Conservation (phyloP, 2,329 filamentous ascomycete species). For the Cercospora zeina region DNA sequence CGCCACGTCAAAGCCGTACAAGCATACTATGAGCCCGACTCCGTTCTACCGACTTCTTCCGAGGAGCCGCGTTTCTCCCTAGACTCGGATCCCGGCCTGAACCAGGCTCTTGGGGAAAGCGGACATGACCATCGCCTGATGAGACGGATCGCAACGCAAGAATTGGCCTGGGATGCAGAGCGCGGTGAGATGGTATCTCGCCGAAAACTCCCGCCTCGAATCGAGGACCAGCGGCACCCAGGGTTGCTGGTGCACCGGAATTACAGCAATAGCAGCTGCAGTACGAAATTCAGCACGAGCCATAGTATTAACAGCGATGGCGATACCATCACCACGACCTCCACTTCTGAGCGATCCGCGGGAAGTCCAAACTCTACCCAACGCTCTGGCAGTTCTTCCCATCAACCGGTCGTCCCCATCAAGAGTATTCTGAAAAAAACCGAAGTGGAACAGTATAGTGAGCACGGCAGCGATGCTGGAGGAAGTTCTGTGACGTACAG, state of each 20-base stretch:
- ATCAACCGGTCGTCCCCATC: slow-evolving; percentile 7
- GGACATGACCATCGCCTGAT: not conserved
- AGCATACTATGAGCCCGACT: slow-evolving; percentile 15
- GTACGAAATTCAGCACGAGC: not conserved
- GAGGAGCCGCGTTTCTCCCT: slow-evolving; percentile 25
- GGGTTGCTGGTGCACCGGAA: not conserved
- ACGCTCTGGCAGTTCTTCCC: not conserved
- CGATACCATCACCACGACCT: not conserved
- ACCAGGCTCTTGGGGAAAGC: not conserved
- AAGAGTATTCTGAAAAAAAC: slow-evolving; percentile 27
- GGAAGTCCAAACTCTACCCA: not conserved
- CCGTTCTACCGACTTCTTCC: slow-evolving; percentile 12
- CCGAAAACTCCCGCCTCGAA: not conserved
- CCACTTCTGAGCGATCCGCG: not conserved
- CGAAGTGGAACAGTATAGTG: slow-evolving; percentile 35
- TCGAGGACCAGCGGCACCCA: slow-evolving; percentile 17
- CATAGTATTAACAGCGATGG: slow-evolving; percentile 2
- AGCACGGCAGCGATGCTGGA: slow-evolving; percentile 30
- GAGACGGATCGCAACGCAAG: slow-evolving; percentile 1
- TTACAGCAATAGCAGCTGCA: not conserved
- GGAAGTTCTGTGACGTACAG: slow-evolving; percentile 31
- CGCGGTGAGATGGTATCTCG: slow-evolving; percentile 9
- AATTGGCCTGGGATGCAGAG: slow-evolving; percentile 5
- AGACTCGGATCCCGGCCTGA: slow-evolving; percentile 13
- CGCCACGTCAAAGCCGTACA: slow-evolving; percentile 14